A percentile compares a stretch with the other conserved stretches of the same genome.
Evolutionary conservation across 441 rosid genomes (phyloP).

Genomic region (Macaranga tanarius): DNA sequence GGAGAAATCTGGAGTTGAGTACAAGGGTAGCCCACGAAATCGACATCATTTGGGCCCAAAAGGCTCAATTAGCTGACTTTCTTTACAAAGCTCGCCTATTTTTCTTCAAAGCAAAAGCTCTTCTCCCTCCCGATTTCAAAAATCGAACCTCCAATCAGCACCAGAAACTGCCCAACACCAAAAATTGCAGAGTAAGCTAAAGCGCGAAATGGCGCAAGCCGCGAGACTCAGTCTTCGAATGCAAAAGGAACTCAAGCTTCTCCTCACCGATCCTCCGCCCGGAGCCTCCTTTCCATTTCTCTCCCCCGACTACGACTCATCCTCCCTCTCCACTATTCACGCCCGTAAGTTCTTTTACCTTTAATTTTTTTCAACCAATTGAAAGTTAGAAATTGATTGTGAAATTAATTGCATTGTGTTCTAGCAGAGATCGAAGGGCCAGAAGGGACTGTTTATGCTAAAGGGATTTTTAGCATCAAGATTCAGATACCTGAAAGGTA

Average conservation of each 20-base stretch:
- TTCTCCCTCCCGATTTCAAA: constrained; percentile 7
- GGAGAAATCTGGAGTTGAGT: too few species aligned
- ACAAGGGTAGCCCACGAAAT: too few species aligned
- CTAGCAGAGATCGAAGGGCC: constrained; percentile 64
- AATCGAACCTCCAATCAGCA: neutral
- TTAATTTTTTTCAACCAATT: neutral
- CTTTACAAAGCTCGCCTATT: neutral
- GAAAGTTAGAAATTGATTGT: neutral
- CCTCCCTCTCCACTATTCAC: constrained; percentile 53
- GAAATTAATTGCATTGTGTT: neutral
- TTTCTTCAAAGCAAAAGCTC: neutral
- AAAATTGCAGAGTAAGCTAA: neutral
- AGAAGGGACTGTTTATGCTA: constrained; percentile 67
- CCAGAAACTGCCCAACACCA: neutral
- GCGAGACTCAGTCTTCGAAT: constrained; percentile 68
- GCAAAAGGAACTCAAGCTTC: constrained; percentile 85
- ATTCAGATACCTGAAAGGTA: constrained; percentile 83
- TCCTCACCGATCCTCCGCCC: constrained; percentile 76
- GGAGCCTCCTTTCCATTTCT: constrained; percentile 66
- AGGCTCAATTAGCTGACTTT: too few species aligned
- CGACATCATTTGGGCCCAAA: too few species aligned
- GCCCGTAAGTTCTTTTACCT: constrained; percentile 44
- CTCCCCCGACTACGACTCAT: constrained; percentile 44
- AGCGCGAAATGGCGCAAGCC: constrained; percentile 63
- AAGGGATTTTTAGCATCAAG: constrained; percentile 59